phyloP scores from a whole-genome alignment of 495 filamentous ascomycete genomes.

The Daldinia vernicosa region DNA sequence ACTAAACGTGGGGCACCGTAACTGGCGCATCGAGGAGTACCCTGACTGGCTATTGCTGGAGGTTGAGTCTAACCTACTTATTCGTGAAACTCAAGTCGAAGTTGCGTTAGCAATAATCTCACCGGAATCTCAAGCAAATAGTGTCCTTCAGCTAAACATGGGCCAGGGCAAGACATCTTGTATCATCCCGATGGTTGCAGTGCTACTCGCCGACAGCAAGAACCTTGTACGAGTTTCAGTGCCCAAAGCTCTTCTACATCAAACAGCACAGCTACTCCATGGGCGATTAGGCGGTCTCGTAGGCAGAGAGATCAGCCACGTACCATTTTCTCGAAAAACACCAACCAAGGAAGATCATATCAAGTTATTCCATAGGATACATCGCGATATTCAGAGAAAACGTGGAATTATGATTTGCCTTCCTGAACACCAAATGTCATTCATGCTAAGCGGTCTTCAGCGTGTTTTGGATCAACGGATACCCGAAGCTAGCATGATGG shows the following conservation, averaged over 20 bases:
- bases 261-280: conserved; percentile 61
- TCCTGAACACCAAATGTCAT: conserved; percentile 65
- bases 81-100: conserved; percentile 60
- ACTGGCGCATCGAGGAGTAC: conserved; percentile 57
- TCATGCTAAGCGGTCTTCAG: conserved; percentile 60
- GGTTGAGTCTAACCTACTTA: conserved; percentile 62
- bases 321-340: conserved; percentile 62
- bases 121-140: conserved; percentile 56
- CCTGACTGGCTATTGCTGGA: conserved; percentile 68
- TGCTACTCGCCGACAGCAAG: conserved; percentile 57
- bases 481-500: conserved; percentile 31
- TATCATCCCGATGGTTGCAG: conserved; percentile 64
- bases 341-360: conserved; percentile 42
- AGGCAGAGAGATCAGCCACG: conserved; percentile 54
- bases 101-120: conserved; percentile 60
- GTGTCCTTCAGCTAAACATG: conserved; percentile 65
- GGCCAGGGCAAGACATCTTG: conserved; percentile 62
- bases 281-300: conserved; percentile 58
- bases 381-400: conserved; percentile 44
- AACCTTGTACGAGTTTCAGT: conserved; percentile 60
- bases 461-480: conserved; percentile 50
- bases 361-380: conserved; percentile 48
- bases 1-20: conserved; percentile 58
- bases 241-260: conserved; percentile 59
- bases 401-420: conserved; percentile 58